Conservation (phyloP, 1,284 basidiomycete genomes). For the Chiua sp. region DNA sequence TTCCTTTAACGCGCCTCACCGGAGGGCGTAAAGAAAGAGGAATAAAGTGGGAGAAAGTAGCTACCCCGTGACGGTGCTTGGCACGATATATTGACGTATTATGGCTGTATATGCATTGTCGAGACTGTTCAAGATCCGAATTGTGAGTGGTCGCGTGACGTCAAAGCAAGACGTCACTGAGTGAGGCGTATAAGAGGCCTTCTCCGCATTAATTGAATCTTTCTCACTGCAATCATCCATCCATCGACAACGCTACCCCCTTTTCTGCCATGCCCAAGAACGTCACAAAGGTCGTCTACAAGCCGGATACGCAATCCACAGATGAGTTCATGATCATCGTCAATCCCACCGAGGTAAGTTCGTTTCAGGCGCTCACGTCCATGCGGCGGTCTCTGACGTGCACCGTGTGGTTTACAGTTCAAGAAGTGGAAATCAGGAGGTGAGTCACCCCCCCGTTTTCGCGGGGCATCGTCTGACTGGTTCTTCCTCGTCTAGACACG, state of each 20-base stretch:
- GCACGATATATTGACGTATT: background rate
- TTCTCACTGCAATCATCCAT: slow-evolving; percentile 12
- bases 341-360: slow-evolving; percentile 64
- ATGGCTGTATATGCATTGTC: background rate
- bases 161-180: slow-evolving; percentile 42
- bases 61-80: slow-evolving; percentile 22
- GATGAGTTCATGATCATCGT: slow-evolving; percentile 76
- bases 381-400: slow-evolving; percentile 18
- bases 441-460: slow-evolving; percentile 42
- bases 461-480: slow-evolving; percentile 24
- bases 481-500: slow-evolving; percentile 57
- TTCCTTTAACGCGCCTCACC: slow-evolving; percentile 45
- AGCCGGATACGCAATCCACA: slow-evolving; percentile 71
- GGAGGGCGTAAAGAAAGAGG: slow-evolving; percentile 8
- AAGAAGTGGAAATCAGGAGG: slow-evolving; percentile 82
- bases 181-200: slow-evolving; percentile 38
- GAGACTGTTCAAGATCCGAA: background rate
- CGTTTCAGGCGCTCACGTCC: slow-evolving; percentile 1
- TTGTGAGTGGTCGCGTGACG: slow-evolving; percentile 40
- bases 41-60: slow-evolving; percentile 34
- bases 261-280: slow-evolving; percentile 50
- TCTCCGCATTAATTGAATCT: slow-evolving; percentile 3
- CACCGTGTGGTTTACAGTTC: slow-evolving; percentile 50
- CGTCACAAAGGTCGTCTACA: slow-evolving; percentile 76
- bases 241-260: slow-evolving; percentile 11